phyloP scores from a whole-genome alignment of 2,329 filamentous ascomycete genomes.

The Aspergillus glaucus region DNA sequence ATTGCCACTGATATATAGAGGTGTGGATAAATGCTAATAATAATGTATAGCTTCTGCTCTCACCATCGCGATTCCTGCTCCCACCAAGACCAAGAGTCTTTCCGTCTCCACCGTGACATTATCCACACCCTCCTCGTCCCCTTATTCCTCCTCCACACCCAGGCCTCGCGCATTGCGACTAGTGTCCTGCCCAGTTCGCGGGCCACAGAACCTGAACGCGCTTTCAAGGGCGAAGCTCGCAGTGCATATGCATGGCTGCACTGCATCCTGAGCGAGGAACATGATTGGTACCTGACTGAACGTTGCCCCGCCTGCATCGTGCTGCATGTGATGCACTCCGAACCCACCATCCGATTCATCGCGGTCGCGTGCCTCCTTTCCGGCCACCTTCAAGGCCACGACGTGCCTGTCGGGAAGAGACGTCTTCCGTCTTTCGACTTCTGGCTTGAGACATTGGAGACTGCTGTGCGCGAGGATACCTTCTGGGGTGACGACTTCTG shows the following conservation, averaged over 20 bases:
- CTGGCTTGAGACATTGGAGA: slow-evolving; percentile 34
- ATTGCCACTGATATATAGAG: neutral
- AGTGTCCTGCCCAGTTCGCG: slow-evolving; percentile 43
- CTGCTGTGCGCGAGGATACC: slow-evolving; percentile 36
- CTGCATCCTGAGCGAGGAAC: slow-evolving; percentile 52
- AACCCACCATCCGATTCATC: slow-evolving; percentile 39
- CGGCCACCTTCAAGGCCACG: slow-evolving; percentile 24
- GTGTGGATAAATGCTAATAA: neutral
- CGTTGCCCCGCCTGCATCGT: slow-evolving; percentile 49
- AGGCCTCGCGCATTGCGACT: slow-evolving; percentile 48
- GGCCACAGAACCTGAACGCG: slow-evolving; percentile 50
- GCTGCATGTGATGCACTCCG: slow-evolving; percentile 38
- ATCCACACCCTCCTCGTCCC: slow-evolving; percentile 54
- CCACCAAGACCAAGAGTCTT: slow-evolving; percentile 25
- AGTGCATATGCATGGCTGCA: slow-evolving; percentile 55
- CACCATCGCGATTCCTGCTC: slow-evolving; percentile 28
- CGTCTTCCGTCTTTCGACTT: slow-evolving; percentile 30
- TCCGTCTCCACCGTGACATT: slow-evolving; percentile 52
- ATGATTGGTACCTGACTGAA: slow-evolving; percentile 52
- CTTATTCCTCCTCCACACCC: slow-evolving; percentile 51
- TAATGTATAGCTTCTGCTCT: slow-evolving; percentile 28
- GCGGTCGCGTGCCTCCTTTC: slow-evolving; percentile 38
- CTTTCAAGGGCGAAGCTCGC: slow-evolving; percentile 51
- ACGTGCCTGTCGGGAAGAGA: slow-evolving; percentile 12
- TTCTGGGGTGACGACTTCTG: slow-evolving; percentile 40